Percentiles rank a stretch among this genome's conserved stretches.
phyloP scores from a whole-genome alignment of 2,329 filamentous ascomycete species.

The Fusarium vanettenii region DNA sequence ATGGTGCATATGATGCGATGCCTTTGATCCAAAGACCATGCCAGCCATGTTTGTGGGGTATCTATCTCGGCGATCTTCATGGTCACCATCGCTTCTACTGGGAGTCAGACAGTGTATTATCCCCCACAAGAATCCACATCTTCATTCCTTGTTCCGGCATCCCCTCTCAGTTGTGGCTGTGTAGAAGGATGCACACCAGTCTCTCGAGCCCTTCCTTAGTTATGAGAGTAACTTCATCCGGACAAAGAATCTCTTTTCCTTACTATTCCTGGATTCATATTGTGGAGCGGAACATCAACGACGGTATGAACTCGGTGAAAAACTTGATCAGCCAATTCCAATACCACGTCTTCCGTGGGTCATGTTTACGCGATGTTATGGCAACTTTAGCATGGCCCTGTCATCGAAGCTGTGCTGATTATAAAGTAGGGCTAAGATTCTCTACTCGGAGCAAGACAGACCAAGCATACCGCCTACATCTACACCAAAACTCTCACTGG shows the following conservation, averaged over 20 bases:
- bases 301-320: not conserved
- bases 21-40: not conserved
- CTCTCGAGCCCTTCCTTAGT: not conserved
- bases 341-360: not conserved
- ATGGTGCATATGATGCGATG: not conserved
- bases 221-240: not conserved
- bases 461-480: too few species aligned
- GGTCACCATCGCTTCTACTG: not conserved
- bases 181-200: not conserved
- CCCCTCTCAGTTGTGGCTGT: not conserved
- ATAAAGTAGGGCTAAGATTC: not conserved
- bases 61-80: not conserved
- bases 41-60: not conserved
- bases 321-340: not conserved
- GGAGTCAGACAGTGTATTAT: not conserved
- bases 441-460: not conserved
- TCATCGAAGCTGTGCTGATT: not conserved
- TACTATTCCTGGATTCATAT: not conserved
- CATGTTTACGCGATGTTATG: not conserved
- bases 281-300: not conserved
- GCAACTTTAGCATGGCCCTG: not conserved
- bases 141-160: not conserved
- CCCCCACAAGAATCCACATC: not conserved
- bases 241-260: not conserved
- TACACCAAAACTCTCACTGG: not conserved